These are phyloP conservation scores for Talaromyces funiculosus DNA, from an alignment of 2,329 filamentous ascomycete genomes.

Conservation along the genomic window DNA sequence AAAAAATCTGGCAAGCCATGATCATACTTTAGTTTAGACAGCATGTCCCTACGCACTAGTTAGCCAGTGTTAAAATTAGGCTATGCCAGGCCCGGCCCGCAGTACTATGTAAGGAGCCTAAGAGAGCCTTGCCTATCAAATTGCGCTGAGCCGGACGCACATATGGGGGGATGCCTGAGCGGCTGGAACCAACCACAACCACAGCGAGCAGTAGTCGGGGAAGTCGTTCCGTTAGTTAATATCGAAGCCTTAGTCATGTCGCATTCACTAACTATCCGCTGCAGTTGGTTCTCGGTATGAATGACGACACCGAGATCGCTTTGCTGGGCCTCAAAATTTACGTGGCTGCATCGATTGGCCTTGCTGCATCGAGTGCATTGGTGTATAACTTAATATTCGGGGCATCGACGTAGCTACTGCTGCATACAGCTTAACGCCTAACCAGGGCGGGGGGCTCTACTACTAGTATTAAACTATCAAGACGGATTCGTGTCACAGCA, in stretches of 20 bases:
- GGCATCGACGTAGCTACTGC: background rate
- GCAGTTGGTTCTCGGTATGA: too few species aligned
- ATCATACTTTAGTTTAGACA: background rate
- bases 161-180: background rate
- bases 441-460: too few species aligned
- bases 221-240: background rate
- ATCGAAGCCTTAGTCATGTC: background rate
- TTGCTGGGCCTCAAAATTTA: background rate
- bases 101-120: constrained; percentile 9
- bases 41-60: too few species aligned
- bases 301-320: background rate
- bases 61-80: constrained; percentile 7
- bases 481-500: too few species aligned
- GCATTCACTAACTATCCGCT: background rate
- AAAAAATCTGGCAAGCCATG: background rate
- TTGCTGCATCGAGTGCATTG: background rate
- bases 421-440: background rate
- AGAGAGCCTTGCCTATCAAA: background rate
- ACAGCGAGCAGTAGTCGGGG: background rate
- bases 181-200: background rate
- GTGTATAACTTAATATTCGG: background rate
- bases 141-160: background rate
- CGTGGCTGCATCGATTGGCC: constrained; percentile 5
- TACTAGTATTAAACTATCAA: too few species aligned
- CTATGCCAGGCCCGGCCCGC: constrained; percentile 13